Evolutionary conservation across 1,284 basidiomycete genomes (phyloP), one percentile per base, ranked within the genome.

Genomic region (Rhodotorula mucilaginosa): DNA sequence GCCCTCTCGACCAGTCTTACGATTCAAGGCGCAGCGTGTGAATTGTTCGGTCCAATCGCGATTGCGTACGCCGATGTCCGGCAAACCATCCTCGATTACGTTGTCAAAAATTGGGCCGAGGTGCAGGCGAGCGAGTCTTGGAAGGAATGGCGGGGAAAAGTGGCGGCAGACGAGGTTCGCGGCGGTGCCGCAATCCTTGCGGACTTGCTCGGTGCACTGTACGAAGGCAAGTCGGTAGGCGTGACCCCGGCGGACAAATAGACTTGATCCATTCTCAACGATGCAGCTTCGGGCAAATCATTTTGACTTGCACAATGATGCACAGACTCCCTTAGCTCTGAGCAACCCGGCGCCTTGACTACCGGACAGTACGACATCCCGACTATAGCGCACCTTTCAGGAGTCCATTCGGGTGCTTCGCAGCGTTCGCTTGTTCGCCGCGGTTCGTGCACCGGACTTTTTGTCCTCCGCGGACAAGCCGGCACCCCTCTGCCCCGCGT

Each of bases 31-130:
- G 61, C 58, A n/a, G 57, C 57, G 23, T 13, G 1, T 23, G 60
- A 66, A 49, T 52, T 70, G 4, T 52, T 66, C 44, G 34, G n/a
- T 10, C 49, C 65, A 7, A 1, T 34, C 5, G 5, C 34, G 15
- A 26, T 34, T 1, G 19, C 5, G 18, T 66, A 59, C 56, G 26
- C 46, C 39, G 64, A 70, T 3, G 26, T n/a, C 54, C 44, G 63
- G n/a, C 46, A 58, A 29, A 26, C 57, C 26, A 31, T 47, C 39
- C 39, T 59, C 39, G 39, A 44, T 0, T 59, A 46, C 58, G 39
- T 67, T 26, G 59, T 67, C 59, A 19, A 44, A 29, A 34, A 63
- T 16, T 65, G 59, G 68, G 51, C 23, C 19, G 16, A 15, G 10
- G 31, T 64, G 2, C n/a, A 18, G 23, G n/a, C 19, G 46, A n/a